Conservation (phyloP, 2,329 filamentous ascomycete species). For the Zymoseptoria passerinii region DNA sequence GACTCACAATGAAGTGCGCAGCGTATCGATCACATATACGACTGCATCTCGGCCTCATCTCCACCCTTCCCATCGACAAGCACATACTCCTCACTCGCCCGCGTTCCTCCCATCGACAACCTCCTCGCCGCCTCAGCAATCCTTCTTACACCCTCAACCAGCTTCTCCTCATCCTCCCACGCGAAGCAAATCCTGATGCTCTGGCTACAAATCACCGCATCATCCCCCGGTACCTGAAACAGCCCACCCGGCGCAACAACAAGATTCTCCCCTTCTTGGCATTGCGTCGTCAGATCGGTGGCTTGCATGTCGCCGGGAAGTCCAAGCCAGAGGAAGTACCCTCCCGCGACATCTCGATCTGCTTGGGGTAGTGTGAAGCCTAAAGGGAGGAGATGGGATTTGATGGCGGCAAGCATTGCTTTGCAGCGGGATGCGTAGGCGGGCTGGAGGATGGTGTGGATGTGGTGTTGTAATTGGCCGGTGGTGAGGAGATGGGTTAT, state of each 20-base stretch:
- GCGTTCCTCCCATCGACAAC: conserved; percentile 17
- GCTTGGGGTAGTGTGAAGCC: conserved; percentile 46
- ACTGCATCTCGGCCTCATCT: conserved; percentile 8
- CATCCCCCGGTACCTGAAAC: conserved; percentile 51
- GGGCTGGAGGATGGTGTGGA: conserved; percentile 46
- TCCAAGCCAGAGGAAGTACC: conserved; percentile 78
- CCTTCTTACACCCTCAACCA: conserved; percentile 61
- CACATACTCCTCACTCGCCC: conserved; percentile 10
- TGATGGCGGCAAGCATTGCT: conserved; percentile 52
- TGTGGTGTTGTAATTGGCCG: conserved; percentile 46
- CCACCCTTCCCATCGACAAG: conserved; percentile 9
- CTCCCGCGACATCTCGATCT: conserved; percentile 53
- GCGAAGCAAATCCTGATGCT: conserved; percentile 62
- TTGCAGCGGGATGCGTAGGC: conserved; percentile 47
- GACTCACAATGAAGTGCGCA: no score
- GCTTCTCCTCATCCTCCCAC: conserved; percentile 58
- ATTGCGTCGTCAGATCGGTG: conserved; percentile 48
- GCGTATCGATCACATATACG: conserved; percentile 6
- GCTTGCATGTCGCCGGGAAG: conserved; percentile 50
- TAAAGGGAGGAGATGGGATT: conserved; percentile 52
- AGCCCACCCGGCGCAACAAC: conserved; percentile 59
- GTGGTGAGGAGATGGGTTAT: conserved; percentile 47
- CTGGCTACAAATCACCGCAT: conserved; percentile 45
- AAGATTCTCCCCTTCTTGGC: conserved; percentile 55
- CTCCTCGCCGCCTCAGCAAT: conserved; percentile 45